phyloP scores from a whole-genome alignment of 768 basidiomycete genomes.

The Macrocybe gigantea region DNA sequence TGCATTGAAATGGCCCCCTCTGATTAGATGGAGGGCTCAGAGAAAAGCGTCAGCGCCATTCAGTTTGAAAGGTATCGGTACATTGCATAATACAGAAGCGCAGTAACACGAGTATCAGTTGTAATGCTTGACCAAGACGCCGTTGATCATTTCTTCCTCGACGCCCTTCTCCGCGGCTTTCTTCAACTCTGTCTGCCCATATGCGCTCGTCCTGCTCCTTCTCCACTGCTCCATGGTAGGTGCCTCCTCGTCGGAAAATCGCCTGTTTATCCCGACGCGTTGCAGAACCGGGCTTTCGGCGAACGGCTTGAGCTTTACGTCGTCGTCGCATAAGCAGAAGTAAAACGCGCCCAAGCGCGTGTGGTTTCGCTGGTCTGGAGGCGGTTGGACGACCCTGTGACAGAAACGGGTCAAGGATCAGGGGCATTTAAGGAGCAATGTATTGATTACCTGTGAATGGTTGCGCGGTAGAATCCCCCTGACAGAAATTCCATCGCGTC shows the following conservation, averaged over 20 bases:
- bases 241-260: constrained; percentile 27
- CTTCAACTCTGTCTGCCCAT: constrained; percentile 30
- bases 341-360: constrained; percentile 44
- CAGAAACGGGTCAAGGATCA: constrained; percentile 1
- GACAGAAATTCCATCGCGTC: constrained; percentile 44
- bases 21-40: too few relatives aligned
- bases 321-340: constrained; percentile 39
- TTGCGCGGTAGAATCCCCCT: constrained; percentile 42
- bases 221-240: constrained; percentile 38
- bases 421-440: neutral
- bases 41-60: too few relatives aligned
- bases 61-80: too few relatives aligned
- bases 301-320: constrained; percentile 33
- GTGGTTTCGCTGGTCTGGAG: constrained; percentile 34
- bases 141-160: constrained; percentile 41
- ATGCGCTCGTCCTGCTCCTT: constrained; percentile 31
- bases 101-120: constrained; percentile 20
- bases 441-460: constrained; percentile 26
- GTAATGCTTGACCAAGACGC: constrained; percentile 41
- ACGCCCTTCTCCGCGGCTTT: constrained; percentile 28
- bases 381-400: constrained; percentile 40
- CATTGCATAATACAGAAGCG: too few relatives aligned
- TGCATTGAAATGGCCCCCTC: too few relatives aligned
- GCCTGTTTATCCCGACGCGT: constrained; percentile 24
- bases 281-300: constrained; percentile 37